Percentiles rank a stretch among this genome's conserved stretches.
Evolutionary conservation across 306 rosid species (phyloP).

Genomic region (Medicago ruthenica): DNA sequence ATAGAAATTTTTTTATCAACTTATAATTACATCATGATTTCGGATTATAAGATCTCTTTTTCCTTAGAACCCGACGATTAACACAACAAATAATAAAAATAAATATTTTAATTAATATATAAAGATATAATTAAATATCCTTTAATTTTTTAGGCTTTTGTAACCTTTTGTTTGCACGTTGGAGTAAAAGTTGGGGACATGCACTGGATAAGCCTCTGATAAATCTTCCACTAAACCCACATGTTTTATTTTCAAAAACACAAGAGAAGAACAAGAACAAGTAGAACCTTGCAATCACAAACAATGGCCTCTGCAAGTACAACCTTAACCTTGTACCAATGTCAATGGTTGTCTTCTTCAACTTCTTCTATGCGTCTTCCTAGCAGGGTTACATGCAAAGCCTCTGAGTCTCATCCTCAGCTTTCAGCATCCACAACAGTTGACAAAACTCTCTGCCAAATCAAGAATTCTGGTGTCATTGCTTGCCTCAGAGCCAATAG

Average conservation of each 20-base stretch:
- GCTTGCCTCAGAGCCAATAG: slow-evolving; percentile 91
- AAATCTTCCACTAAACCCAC: neutral
- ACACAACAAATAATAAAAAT: no score
- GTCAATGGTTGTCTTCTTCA: slow-evolving; percentile 39
- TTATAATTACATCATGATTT: no score
- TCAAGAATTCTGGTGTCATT: slow-evolving; percentile 74
- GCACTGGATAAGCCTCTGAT: slow-evolving; percentile 29
- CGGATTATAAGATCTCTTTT: no score
- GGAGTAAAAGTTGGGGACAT: neutral
- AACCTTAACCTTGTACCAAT: slow-evolving; percentile 23
- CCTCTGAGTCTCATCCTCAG: slow-evolving; percentile 38
- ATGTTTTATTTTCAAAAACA: neutral
- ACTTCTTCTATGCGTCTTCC: slow-evolving; percentile 34
- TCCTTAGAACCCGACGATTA: no score
- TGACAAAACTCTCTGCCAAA: slow-evolving; percentile 57
- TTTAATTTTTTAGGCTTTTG: no score
- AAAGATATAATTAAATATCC: no score
- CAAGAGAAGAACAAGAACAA: neutral
- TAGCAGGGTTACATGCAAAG: slow-evolving; percentile 48
- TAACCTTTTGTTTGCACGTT: neutral
- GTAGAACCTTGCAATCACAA: neutral
- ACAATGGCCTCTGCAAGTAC: slow-evolving; percentile 40
- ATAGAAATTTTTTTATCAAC: no score
- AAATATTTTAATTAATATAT: no score
- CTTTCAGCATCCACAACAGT: slow-evolving; percentile 51